Percentiles rank a stretch among this genome's conserved stretches.
Evolutionary conservation across 352 stramenopile genomes (phyloP).

Genomic region (Pythium guiyangense): DNA sequence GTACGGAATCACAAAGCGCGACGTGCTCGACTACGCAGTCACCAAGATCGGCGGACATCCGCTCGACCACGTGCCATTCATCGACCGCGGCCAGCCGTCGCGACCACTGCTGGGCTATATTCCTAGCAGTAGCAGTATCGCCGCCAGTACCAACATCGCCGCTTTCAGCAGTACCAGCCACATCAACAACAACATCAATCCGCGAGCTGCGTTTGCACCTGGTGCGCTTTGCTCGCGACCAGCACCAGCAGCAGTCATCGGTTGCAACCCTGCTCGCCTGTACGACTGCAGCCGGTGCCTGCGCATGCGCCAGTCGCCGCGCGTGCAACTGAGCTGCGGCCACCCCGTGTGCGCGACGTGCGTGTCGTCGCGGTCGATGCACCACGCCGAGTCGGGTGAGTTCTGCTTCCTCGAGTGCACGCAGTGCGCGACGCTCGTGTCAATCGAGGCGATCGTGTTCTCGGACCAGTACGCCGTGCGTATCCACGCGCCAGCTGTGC

Average conservation of each 20-base stretch:
- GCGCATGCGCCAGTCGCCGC: constrained; percentile 42
- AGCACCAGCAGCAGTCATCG: constrained; percentile 4
- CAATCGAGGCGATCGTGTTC: constrained; percentile 59
- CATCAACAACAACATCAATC: too few relatives aligned
- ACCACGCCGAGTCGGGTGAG: constrained; percentile 26
- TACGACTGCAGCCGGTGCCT: constrained; percentile 63
- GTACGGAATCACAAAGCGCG: constrained; percentile 26
- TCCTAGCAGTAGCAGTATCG: too few relatives aligned
- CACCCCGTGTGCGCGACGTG: constrained; percentile 59
- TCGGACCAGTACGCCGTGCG: constrained; percentile 41
- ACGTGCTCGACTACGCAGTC: constrained; percentile 40
- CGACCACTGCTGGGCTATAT: constrained; percentile 51
- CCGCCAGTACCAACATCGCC: too few relatives aligned
- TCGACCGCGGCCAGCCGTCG: constrained; percentile 52
- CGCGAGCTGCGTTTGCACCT: not conserved
- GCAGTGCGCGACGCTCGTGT: constrained; percentile 42
- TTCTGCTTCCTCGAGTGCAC: constrained; percentile 52
- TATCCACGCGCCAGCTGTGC: constrained; percentile 27
- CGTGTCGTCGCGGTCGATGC: constrained; percentile 50
- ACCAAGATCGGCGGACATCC: constrained; percentile 73
- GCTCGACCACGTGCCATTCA: constrained; percentile 72
- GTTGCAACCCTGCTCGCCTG: constrained; percentile 21
- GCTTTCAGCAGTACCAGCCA: too few relatives aligned
- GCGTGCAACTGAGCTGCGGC: constrained; percentile 62
- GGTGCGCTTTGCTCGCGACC: not conserved